phyloP scores from a whole-genome alignment of 768 basidiomycete species.

The Russula brevipes region DNA sequence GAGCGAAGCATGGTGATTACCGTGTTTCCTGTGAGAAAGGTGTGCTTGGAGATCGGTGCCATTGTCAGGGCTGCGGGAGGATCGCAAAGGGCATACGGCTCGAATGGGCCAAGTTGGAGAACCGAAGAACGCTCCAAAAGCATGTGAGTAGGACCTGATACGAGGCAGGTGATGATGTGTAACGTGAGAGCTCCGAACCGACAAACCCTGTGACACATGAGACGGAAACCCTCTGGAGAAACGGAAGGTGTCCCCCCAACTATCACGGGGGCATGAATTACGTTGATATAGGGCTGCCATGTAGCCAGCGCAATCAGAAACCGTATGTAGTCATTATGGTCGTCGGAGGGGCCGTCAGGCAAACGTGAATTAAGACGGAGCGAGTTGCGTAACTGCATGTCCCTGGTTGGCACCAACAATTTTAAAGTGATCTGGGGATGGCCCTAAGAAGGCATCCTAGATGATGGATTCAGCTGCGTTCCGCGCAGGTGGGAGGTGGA shows the following conservation, averaged over 20 bases:
- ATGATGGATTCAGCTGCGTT: background rate
- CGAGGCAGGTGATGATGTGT: background rate
- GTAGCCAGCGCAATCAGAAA: background rate
- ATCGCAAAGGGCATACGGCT: background rate
- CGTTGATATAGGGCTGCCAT: background rate
- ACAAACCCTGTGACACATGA: background rate
- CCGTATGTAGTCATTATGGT: background rate
- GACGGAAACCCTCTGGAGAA: background rate
- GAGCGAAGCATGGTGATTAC: background rate
- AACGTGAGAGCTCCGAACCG: background rate
- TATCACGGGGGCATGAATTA: conserved; percentile 1
- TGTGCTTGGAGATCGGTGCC: background rate
- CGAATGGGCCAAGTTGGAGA: background rate
- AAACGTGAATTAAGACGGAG: background rate
- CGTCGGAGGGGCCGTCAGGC: background rate
- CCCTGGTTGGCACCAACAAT: conserved; percentile 3
- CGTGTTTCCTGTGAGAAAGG: background rate
- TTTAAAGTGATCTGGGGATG: background rate
- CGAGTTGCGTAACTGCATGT: background rate
- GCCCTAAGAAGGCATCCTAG: background rate
- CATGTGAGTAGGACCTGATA: background rate
- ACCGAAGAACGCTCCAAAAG: background rate
- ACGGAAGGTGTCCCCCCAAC: background rate
- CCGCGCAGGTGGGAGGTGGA: background rate
- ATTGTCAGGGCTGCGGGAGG: background rate